A percentile compares a stretch with the other conserved stretches of the same genome.
phyloP scores from a whole-genome alignment of 768 basidiomycete genomes.

The Lactarius hengduanensis region DNA sequence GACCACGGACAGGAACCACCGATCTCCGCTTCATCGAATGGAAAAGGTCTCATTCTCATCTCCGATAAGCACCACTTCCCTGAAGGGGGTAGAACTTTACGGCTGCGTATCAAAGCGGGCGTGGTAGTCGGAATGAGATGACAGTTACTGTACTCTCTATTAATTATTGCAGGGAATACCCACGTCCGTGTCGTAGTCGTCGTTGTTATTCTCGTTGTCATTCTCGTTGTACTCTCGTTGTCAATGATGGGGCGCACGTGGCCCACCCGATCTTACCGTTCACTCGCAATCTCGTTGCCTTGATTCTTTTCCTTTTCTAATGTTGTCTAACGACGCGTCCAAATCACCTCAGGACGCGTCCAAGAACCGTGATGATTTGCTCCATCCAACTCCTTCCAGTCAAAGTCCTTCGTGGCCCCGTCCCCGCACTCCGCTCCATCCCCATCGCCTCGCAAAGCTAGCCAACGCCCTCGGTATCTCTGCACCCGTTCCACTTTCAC shows the following conservation, averaged over 20 bases:
- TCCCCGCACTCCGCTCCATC: slow-evolving; percentile 70
- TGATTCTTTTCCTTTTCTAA: neutral
- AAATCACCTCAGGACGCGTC: slow-evolving; percentile 2
- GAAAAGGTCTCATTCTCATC: slow-evolving; percentile 13
- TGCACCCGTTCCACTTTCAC: slow-evolving; percentile 61
- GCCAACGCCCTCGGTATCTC: slow-evolving; percentile 85
- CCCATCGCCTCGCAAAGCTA: slow-evolving; percentile 74
- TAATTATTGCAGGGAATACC: neutral
- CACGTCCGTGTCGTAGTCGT: neutral
- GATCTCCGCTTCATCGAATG: slow-evolving; percentile 10
- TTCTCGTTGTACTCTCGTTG: neutral
- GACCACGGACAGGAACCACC: slow-evolving; percentile 15
- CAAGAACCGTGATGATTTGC: slow-evolving; percentile 1
- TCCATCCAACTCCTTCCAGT: slow-evolving; percentile 25
- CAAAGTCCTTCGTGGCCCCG: slow-evolving; percentile 49
- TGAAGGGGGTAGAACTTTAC: neutral
- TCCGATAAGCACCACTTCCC: slow-evolving; percentile 6
- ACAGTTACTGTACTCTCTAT: neutral
- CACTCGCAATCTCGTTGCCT: neutral
- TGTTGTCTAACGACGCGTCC: slow-evolving; percentile 11
- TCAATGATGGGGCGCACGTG: neutral
- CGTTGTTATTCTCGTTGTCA: neutral
- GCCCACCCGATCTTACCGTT: neutral
- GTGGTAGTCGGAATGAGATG: slow-evolving; percentile 3
- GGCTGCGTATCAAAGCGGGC: neutral